Conservation (phyloP, 2,329 filamentous ascomycete species). For the Penicillium sp. region DNA sequence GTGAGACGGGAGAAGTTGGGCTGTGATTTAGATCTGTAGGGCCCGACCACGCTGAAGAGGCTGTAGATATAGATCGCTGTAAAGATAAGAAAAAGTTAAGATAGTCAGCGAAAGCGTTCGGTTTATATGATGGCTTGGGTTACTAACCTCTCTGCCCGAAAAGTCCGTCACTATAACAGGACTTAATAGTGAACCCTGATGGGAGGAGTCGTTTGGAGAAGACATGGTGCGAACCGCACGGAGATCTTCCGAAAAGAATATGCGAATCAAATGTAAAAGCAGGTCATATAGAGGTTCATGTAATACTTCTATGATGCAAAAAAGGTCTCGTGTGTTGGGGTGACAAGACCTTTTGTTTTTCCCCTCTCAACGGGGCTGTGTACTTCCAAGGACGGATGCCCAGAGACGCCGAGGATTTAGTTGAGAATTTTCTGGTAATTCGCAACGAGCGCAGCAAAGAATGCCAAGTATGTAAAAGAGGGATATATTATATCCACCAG, state of each 20-base stretch:
- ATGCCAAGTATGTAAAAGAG: constrained; percentile 3
- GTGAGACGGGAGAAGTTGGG: constrained; percentile 18
- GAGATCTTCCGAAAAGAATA: neutral
- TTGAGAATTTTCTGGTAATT: neutral
- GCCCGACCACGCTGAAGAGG: constrained; percentile 17
- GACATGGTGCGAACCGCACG: neutral
- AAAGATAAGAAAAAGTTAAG: neutral
- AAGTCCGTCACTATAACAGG: constrained; percentile 14
- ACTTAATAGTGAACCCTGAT: constrained; percentile 14
- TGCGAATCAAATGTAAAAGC: neutral
- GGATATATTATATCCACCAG: neutral
- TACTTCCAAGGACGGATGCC: constrained; percentile 9
- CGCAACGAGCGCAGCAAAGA: neutral
- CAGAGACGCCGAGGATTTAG: constrained; percentile 9
- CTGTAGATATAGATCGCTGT: constrained; percentile 19
- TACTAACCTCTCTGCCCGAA: constrained; percentile 18
- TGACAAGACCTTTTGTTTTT: constrained; percentile 2
- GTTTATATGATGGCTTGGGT: neutral
- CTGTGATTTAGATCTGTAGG: constrained; percentile 19
- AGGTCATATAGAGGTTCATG: neutral
- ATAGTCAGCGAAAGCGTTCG: neutral
- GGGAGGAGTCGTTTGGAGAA: constrained; percentile 3
- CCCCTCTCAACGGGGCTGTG: constrained; percentile 17
- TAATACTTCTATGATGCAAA: neutral
- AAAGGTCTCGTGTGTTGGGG: neutral